A percentile compares a stretch with the other conserved stretches of the same genome.
Evolutionary conservation across 2,329 filamentous ascomycete species (phyloP).

Genomic region (Colletotrichum coccodes): DNA sequence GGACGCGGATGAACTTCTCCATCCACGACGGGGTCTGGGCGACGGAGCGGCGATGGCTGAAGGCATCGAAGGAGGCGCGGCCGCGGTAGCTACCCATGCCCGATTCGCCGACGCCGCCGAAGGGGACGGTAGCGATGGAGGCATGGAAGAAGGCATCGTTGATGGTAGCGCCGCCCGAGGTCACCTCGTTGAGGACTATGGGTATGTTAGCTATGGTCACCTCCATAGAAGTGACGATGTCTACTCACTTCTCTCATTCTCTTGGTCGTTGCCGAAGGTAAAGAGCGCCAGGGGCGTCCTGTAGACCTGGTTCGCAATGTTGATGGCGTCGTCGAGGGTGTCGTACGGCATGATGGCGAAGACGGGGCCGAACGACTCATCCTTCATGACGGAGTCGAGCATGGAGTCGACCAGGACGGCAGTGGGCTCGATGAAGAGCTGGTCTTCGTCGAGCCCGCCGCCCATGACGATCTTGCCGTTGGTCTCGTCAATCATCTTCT

Average conservation of each 20-base stretch:
- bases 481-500: constrained; percentile 88
- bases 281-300: constrained; percentile 86
- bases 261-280: constrained; percentile 83
- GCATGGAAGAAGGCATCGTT: constrained; percentile 69
- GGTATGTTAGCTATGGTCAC: constrained; percentile 19
- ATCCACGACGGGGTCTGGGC: constrained; percentile 74
- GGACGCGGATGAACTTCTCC: constrained; percentile 72
- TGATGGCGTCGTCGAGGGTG: constrained; percentile 86
- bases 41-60: constrained; percentile 68
- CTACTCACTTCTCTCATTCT: constrained; percentile 76
- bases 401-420: constrained; percentile 83
- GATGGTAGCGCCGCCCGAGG: constrained; percentile 74
- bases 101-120: constrained; percentile 85
- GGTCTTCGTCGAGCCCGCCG: constrained; percentile 81
- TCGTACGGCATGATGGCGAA: constrained; percentile 84
- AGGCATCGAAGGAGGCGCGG: constrained; percentile 76
- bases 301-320: constrained; percentile 82
- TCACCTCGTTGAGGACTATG: constrained; percentile 69
- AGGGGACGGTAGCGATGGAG: constrained; percentile 76
- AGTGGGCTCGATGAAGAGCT: constrained; percentile 90
- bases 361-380: constrained; percentile 95
- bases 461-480: constrained; percentile 88
- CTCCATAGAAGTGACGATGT: neutral
- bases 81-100: constrained; percentile 84
- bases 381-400: constrained; percentile 79